Percentiles rank a stretch among this genome's conserved stretches.
These are phyloP conservation scores for Solanum pimpinellifolium DNA, from an alignment of 257 asterid species.

Conservation along the genomic window DNA sequence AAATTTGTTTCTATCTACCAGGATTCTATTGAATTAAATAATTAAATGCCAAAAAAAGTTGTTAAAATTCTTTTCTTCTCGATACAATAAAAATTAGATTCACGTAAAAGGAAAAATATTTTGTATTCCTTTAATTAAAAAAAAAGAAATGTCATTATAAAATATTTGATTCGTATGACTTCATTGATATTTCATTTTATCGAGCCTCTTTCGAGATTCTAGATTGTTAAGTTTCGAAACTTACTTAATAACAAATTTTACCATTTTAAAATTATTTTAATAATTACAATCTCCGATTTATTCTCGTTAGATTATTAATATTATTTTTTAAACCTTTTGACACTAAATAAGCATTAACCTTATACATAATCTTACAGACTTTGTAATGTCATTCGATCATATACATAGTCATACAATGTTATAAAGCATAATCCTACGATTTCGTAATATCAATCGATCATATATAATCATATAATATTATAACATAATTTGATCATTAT, in stretches of 20 bases:
- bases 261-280: background rate
- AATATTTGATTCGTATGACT: background rate
- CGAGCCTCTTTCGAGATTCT: background rate
- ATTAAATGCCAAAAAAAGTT: no score
- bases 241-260: background rate
- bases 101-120: background rate
- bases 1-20: background rate
- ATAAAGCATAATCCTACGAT: background rate
- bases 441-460: background rate
- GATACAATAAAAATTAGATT: no score
- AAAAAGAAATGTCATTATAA: background rate
- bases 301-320: background rate
- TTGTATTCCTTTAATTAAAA: background rate
- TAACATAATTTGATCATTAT: background rate
- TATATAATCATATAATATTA: no score
- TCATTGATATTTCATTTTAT: background rate
- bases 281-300: background rate
- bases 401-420: no score
- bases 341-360: background rate
- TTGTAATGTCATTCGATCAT: background rate
- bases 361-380: background rate
- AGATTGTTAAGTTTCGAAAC: background rate
- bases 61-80: no score
- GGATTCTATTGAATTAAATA: background rate
- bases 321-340: background rate